Base-by-base conservation (phyloP, 2,329 filamentous ascomycete genomes). In the Geosmithia flava region DNA sequence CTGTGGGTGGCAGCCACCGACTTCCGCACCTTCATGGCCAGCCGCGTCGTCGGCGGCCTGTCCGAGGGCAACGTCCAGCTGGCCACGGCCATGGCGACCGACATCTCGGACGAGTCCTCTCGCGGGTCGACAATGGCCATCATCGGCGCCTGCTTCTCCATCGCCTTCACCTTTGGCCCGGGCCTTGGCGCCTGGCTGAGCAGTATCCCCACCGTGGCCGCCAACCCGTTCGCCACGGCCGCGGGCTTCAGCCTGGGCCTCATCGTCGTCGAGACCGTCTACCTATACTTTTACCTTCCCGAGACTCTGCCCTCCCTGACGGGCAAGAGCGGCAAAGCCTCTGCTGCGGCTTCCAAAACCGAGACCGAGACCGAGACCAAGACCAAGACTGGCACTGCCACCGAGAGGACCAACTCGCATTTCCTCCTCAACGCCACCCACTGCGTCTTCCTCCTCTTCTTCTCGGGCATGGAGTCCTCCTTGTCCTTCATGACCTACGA, bases 51-150 rank as follows among this genome's bases (percentile, higher is more conserved):
- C 1, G 93, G 93, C 20, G 93, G 93, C 0, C 67, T 98, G 54
- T 96, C 90, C 49, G 93, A 98, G 69, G 93, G 93, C 53, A 98
- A 98, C 57, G 87, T 98, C 2, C 93, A 98, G 69, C 75, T 98
- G 15, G 91, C 93, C 4, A 93, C 91, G 53, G 91, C 93, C 42
- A 97, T 98, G 63, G 93, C 93, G 17, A 93, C 91, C 40, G 93
- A 98, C 63, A 90, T 98, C 54, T 95, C 87, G 42, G 89, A 94
- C 58, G 85, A 91, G 56, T 76, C 78, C 49, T 85, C 83, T 58
- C 80, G 93, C 27, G 88, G 91, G 20, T 81, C 87, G 19, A 96
- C 93, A 42, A 96, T 98, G 88, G 93, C 93, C 7, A 74, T 98
- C 48, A 91, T 98, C 27, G 93, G 93, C 50, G 90, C 86, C 15